Evolutionary conservation across 2,329 filamentous ascomycete species (phyloP).

Genomic region (Teratosphaeria destructans): DNA sequence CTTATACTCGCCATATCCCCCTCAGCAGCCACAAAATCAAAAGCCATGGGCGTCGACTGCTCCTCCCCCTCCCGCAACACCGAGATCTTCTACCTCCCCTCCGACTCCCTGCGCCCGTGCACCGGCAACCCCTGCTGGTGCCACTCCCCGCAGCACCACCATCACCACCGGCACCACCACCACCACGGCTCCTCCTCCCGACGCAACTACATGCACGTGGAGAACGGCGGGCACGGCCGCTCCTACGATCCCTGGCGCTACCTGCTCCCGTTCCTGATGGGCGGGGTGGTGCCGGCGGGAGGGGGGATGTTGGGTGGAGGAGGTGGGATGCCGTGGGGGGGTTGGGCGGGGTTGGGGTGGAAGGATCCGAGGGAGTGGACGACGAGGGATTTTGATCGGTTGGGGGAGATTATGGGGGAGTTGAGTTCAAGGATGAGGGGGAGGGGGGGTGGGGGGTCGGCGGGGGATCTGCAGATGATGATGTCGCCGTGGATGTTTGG

Average conservation of each 20-base stretch:
- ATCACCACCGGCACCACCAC: constrained; percentile 6
- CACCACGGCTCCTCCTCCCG: background rate
- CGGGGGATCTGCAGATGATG: background rate
- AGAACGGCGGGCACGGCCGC: constrained; percentile 13
- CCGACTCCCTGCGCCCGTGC: constrained; percentile 16
- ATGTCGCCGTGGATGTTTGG: background rate
- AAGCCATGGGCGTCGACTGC: constrained; percentile 15
- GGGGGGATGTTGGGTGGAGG: background rate
- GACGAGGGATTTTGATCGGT: constrained; percentile 16
- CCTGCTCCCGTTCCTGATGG: constrained; percentile 10
- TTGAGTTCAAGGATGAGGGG: constrained; percentile 11
- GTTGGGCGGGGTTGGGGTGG: constrained; percentile 5
- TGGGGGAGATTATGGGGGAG: constrained; percentile 16
- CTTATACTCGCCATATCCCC: background rate
- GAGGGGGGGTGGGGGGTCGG: constrained; percentile 1
- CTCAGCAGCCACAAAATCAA: background rate
- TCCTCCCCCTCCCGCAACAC: constrained; percentile 10
- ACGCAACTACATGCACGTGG: constrained; percentile 16
- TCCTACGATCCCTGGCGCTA: constrained; percentile 16
- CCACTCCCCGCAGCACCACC: constrained; percentile 9
- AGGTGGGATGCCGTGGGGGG: background rate
- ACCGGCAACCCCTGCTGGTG: constrained; percentile 13
- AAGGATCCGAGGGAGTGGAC: constrained; percentile 14
- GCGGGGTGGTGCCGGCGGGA: background rate
- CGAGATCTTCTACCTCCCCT: constrained; percentile 16